Percentiles rank a stretch among this genome's conserved stretches.
Conservation (phyloP, 805 yeast genomes). For the Spencermartinsiella europaea region DNA sequence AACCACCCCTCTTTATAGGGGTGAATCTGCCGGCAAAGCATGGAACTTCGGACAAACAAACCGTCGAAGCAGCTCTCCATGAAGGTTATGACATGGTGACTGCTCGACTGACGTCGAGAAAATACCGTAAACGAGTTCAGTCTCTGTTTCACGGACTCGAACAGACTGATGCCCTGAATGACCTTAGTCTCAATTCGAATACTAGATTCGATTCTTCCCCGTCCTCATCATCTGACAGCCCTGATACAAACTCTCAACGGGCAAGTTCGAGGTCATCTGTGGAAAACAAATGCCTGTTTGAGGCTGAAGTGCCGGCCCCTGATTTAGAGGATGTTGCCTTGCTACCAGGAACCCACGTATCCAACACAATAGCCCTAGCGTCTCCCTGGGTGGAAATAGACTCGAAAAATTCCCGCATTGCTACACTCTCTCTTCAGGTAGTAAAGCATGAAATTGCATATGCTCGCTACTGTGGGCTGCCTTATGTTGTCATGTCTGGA, state of each 20-base stretch:
- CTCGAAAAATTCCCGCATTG: constrained; percentile 42
- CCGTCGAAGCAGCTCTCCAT: constrained; percentile 29
- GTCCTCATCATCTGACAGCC: neutral
- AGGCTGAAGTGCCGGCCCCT: constrained; percentile 37
- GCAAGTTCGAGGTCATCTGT: neutral
- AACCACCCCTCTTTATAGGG: constrained; percentile 28
- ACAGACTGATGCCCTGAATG: constrained; percentile 2
- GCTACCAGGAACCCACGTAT: constrained; percentile 39
- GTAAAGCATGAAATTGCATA: constrained; percentile 53
- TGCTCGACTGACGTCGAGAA: constrained; percentile 49
- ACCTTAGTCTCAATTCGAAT: constrained; percentile 2
- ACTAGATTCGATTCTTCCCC: neutral
- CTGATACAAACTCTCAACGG: neutral
- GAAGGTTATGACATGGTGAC: constrained; percentile 51
- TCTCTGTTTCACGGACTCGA: constrained; percentile 19
- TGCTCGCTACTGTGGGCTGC: constrained; percentile 55
- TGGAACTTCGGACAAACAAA: constrained; percentile 25
- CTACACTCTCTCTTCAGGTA: constrained; percentile 53
- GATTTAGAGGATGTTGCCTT: constrained; percentile 39
- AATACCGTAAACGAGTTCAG: constrained; percentile 28
- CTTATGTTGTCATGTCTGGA: constrained; percentile 55
- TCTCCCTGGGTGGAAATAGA: constrained; percentile 72
- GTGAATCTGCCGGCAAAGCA: constrained; percentile 31
- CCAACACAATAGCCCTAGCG: constrained; percentile 47
- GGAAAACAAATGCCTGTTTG: constrained; percentile 1